Evolutionary conservation across 2,329 filamentous ascomycete species (phyloP).

Genomic region (Aspergillus neoniger): DNA sequence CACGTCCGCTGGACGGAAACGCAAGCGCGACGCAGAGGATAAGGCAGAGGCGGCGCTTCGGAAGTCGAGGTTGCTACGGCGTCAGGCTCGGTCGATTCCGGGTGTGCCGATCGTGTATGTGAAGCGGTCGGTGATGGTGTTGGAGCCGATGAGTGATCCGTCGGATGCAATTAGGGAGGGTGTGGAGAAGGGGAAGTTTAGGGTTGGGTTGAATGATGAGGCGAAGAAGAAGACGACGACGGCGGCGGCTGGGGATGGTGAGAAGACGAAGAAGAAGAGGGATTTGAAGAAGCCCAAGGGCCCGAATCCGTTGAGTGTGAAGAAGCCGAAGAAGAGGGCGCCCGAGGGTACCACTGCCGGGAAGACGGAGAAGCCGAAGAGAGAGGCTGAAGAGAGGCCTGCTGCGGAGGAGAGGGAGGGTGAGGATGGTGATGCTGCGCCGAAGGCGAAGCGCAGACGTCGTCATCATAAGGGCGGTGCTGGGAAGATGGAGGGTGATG

Average conservation of each 20-base stretch:
- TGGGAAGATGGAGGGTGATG: slow-evolving; percentile 20
- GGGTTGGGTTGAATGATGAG: slow-evolving; percentile 40
- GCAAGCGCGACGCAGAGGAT: slow-evolving; percentile 37
- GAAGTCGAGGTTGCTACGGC: slow-evolving; percentile 38
- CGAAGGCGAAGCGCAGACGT: slow-evolving; percentile 39
- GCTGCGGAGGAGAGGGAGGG: slow-evolving; percentile 22
- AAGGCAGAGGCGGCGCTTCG: slow-evolving; percentile 36
- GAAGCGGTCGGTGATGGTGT: slow-evolving; percentile 53
- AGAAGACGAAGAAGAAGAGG: slow-evolving; percentile 37
- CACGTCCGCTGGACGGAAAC: slow-evolving; percentile 28
- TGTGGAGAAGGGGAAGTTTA: slow-evolving; percentile 51
- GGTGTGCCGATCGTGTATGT: slow-evolving; percentile 55
- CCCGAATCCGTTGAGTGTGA: slow-evolving; percentile 52
- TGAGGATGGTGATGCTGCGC: slow-evolving; percentile 25
- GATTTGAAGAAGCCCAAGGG: slow-evolving; percentile 44
- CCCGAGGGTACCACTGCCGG: slow-evolving; percentile 20
- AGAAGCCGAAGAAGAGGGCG: slow-evolving; percentile 46
- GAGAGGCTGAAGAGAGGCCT: slow-evolving; percentile 20
- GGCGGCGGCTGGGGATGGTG: slow-evolving; percentile 22
- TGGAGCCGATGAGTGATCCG: slow-evolving; percentile 50
- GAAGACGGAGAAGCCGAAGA: slow-evolving; percentile 23
- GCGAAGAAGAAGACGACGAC: slow-evolving; percentile 36
- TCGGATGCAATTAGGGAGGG: slow-evolving; percentile 47
- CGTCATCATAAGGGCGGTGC: slow-evolving; percentile 37
- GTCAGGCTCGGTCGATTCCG: slow-evolving; percentile 45